Evolutionary conservation across 495 filamentous ascomycete species (phyloP).

Genomic region (Chaetomidium leptoderma): DNA sequence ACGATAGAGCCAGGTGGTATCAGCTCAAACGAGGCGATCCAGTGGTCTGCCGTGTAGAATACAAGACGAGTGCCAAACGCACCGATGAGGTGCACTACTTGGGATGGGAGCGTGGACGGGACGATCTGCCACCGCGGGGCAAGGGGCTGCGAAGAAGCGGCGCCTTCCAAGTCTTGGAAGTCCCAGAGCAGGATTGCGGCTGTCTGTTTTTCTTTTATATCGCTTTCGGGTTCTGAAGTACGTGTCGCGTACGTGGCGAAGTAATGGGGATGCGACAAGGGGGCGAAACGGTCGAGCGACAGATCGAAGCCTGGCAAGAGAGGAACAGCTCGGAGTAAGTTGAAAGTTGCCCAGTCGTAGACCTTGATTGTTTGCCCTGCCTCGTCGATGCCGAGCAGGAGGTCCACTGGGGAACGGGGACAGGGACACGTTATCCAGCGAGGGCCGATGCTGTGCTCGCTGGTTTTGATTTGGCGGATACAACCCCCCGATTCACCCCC

Average conservation of each 20-base stretch:
- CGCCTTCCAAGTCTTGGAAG: neutral
- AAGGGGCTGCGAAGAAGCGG: neutral
- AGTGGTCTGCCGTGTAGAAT: conserved; percentile 6
- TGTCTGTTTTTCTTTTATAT: neutral
- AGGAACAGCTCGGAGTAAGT: neutral
- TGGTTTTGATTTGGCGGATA: neutral
- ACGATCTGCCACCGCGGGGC: neutral
- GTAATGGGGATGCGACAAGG: neutral
- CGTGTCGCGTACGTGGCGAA: neutral
- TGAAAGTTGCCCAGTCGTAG: neutral
- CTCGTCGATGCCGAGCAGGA: neutral
- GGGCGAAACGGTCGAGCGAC: neutral
- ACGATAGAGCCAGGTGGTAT: neutral
- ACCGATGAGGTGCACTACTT: neutral
- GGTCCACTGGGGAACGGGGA: neutral
- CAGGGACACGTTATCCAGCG: neutral
- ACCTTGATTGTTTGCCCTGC: neutral
- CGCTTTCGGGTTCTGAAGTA: neutral
- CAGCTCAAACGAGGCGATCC: conserved; percentile 12
- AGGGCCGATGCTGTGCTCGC: neutral
- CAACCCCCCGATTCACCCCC: too few species aligned
- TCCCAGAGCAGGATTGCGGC: neutral
- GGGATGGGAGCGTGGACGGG: neutral
- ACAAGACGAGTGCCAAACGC: conserved; percentile 1
- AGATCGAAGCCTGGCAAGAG: neutral